Conservation (phyloP, 2,329 filamentous ascomycete species). For the Sporothrix luriei region DNA sequence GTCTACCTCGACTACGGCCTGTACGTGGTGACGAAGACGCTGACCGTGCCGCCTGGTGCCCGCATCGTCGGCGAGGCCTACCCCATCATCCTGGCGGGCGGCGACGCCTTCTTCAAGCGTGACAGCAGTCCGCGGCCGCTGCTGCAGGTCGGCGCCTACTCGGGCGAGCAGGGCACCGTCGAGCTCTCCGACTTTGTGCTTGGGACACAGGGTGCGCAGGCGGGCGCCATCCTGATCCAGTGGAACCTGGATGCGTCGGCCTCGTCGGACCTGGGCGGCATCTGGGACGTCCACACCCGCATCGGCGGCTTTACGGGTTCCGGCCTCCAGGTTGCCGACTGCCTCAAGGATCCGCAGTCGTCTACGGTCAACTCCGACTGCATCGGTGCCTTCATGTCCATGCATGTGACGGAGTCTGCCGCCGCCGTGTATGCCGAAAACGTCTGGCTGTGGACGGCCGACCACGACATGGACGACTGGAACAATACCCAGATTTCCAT, state of each 20-base stretch:
- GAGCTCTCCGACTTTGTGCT: conserved; percentile 74
- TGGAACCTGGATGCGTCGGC: conserved; percentile 64
- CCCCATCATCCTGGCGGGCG: conserved; percentile 29
- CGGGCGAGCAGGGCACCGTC: conserved; percentile 64
- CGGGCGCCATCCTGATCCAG: conserved; percentile 70
- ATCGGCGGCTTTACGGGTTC: conserved; percentile 72
- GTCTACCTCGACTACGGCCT: conserved; percentile 61
- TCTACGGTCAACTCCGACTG: conserved; percentile 54
- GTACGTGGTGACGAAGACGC: conserved; percentile 55
- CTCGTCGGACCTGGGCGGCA: conserved; percentile 45
- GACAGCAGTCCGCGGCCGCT: conserved; percentile 64
- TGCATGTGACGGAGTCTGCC: conserved; percentile 49
- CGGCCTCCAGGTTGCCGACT: conserved; percentile 63
- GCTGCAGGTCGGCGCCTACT: conserved; percentile 58
- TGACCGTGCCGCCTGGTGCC: conserved; percentile 50
- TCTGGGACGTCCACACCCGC: conserved; percentile 65
- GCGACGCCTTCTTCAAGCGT: conserved; percentile 60
- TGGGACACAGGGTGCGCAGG: conserved; percentile 65
- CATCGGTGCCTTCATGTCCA: conserved; percentile 59
- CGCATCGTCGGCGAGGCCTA: conserved; percentile 62
- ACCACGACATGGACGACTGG: conserved; percentile 50
- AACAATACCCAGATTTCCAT: conserved; percentile 30
- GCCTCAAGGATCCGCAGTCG: conserved; percentile 51
- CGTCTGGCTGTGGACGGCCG: conserved; percentile 67
- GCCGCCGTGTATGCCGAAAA: conserved; percentile 53